Evolutionary conservation across 2,329 filamentous ascomycete genomes (phyloP), one percentile per base, ranked within the genome.

Genomic region (Penicillium sp.): DNA sequence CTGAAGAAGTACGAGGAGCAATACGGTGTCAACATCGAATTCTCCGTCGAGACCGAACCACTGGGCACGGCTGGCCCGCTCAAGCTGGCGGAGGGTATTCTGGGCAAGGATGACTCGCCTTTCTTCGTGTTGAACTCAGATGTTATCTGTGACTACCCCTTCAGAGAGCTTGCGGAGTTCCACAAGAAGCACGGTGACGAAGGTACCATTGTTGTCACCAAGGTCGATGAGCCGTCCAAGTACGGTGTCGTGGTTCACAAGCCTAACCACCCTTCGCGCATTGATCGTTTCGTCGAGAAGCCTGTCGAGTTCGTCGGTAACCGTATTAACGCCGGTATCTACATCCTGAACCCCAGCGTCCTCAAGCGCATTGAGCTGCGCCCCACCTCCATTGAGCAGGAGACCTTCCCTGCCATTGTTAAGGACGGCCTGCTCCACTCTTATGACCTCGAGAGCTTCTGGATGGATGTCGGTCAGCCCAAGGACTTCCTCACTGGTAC

Each of bases 81-180:
- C 67, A 99, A 98, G 83, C 87, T 99, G 62, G 93, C 93, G 58
- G 93, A 97, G 80, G 86, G 89, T 73, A 92, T 93, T 68, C 85
- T 99, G 54, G 90, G 85, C 74, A 98, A 98, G 81, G 93, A 97
- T 74, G 90, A 97, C 76, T 82, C 86, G 24, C 95, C 95, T 54
- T 98, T 98, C 83, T 98, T 99, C 78, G 95, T 99, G 53, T 88
- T 99, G 69, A 99, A 99, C 84, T 96, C 92, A 53, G 93, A 99
- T 73, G 88, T 99, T 72, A 98, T 96, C 75, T 99, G 93, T 86
- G 93, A 98, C 68, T 98, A 93, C 77, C 95, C 93, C 55, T 97
- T 99, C 82, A 82, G 90, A 75, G 84, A 96, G 69, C 86, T 98
- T 51, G 90, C 90, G 59, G 87, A 87, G 21, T 98, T 96, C 86